phyloP scores from a whole-genome alignment of 2,329 filamentous ascomycete species.

The Colletotrichum lupini region DNA sequence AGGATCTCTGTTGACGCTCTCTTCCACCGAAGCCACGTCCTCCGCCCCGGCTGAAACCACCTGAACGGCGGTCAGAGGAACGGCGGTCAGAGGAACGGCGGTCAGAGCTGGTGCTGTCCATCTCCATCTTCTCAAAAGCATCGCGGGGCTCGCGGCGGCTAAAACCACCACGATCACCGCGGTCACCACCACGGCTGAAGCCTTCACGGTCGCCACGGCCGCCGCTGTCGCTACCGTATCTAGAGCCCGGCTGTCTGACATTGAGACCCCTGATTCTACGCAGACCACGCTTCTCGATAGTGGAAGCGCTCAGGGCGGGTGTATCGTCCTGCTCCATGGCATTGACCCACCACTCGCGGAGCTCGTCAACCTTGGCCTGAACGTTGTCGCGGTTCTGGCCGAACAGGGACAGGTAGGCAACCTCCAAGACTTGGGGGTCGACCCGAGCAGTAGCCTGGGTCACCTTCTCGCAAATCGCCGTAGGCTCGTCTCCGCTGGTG shows the following conservation, averaged over 20 bases:
- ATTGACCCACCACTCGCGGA: constrained; percentile 64
- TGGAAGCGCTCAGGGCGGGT: constrained; percentile 38
- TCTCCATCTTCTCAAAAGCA: constrained; percentile 39
- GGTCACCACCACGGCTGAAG: constrained; percentile 21
- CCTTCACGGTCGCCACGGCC: background rate
- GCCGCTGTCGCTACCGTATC: constrained; percentile 9
- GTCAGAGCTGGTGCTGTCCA: background rate
- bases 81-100: constrained; percentile 23
- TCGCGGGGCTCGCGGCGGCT: constrained; percentile 34
- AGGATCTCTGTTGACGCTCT: background rate
- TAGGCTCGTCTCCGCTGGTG: background rate
- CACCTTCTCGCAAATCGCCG: constrained; percentile 45
- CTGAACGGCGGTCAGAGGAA: constrained; percentile 16
- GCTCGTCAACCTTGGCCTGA: constrained; percentile 54
- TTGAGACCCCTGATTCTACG: constrained; percentile 46
- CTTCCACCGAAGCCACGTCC: constrained; percentile 21
- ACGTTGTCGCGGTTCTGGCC: constrained; percentile 56
- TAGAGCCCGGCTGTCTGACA: constrained; percentile 33
- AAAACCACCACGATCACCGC: constrained; percentile 28
- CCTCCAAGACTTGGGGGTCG: constrained; percentile 40
- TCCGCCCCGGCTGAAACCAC: constrained; percentile 18
- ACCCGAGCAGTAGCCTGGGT: constrained; percentile 53
- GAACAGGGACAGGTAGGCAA: constrained; percentile 68
- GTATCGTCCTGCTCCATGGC: constrained; percentile 62
- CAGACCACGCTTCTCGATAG: constrained; percentile 45